Evolutionary conservation across 345 rosid species (phyloP), one percentile per base, ranked within the genome.

Genomic region (Mallotus nudiflorus): DNA sequence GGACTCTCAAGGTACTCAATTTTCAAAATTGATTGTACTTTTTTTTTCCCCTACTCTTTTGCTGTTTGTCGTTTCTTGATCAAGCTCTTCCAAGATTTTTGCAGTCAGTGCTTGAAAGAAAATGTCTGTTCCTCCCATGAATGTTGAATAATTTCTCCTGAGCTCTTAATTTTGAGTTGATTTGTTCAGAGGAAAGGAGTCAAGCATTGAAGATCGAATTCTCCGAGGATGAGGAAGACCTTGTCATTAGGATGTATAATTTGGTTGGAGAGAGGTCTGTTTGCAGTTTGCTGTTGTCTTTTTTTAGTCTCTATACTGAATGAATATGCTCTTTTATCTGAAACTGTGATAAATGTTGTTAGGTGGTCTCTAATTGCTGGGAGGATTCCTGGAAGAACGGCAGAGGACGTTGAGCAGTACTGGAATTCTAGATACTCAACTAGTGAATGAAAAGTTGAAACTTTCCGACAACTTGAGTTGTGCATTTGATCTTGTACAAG

Each of bases 331-430:
- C 13, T 2, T 44, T 40, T 49, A 3, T 52, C 16, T 6, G 19
- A 19, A 27, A 16, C 3, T 58, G 1, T 39, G 4, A 20, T 24
- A 6, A 25, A 33, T 33, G 37, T 14, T 2, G 39, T 14, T 75
- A 86, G 93, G 81, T 88, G 90, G 93, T 75, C 82, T 66, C 70
- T 87, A n/a, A 87, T 87, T 40, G 91, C 91, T 49, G 93, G 93
- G 69, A 86, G 93, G 84, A 80, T 88, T 73, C 93, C 88, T 16
- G 88, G 89, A 35, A 83, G 88, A 73, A 85, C 84, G 19, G 83
- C 88, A 1, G 85, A 82, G 75, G 89, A 87, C 50, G 82, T 87
- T 20, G 80, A 85, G 73, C 80, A 81, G 79, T 86, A 84, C 71
- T 82, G 89, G 88, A 85, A 82, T 50, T 77, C 87, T 7, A 79